Conservation (phyloP, 345 rosid species). For the Melaleuca alternifolia region DNA sequence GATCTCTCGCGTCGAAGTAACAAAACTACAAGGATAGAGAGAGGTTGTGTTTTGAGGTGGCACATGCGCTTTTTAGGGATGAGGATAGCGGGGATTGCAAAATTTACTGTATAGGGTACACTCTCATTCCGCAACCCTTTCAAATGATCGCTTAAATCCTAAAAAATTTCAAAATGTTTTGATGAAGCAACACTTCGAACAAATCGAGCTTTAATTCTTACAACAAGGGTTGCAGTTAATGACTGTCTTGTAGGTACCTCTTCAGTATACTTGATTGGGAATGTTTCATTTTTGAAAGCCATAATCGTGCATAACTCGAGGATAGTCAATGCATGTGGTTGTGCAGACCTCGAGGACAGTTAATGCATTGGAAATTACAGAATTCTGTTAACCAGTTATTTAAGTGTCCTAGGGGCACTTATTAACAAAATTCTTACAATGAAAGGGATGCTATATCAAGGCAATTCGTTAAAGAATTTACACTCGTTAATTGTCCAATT, state of each 20-base stretch:
- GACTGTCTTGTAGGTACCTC: background rate
- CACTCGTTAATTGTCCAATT: background rate
- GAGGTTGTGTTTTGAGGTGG: background rate
- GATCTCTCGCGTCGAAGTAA: background rate
- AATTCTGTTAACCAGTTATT: background rate
- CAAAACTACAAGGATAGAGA: background rate
- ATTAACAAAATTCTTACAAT: background rate
- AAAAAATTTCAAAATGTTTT: background rate
- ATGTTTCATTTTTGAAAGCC: background rate
- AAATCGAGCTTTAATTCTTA: background rate
- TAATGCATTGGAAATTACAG: background rate
- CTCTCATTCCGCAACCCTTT: background rate
- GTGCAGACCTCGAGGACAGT: background rate
- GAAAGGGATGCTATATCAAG: background rate
- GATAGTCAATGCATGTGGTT: background rate
- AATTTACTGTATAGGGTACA: background rate
- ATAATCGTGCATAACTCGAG: background rate
- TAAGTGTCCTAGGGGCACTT: background rate
- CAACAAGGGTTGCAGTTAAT: background rate
- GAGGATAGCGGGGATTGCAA: background rate
- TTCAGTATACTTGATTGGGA: background rate
- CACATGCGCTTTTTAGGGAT: background rate
- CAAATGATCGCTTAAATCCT: background rate
- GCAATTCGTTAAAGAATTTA: background rate
- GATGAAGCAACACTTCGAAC: background rate